Base-by-base conservation (phyloP, 2,329 filamentous ascomycete genomes). In the Thielaviopsis cerberus region DNA sequence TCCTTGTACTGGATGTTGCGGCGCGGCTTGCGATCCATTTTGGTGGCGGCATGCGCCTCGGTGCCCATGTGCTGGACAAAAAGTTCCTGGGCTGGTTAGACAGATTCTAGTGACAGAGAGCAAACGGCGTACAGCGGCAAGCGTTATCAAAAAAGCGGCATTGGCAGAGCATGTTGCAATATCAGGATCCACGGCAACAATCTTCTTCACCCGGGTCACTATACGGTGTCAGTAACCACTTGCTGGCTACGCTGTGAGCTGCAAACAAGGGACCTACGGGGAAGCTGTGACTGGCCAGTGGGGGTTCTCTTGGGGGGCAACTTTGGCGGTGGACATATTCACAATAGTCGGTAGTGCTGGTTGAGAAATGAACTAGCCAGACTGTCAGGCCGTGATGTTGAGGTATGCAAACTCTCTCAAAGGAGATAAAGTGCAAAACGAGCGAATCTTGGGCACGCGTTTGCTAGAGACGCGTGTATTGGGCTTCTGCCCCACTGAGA, bases 191-290 rank as follows among this genome's bases (percentile, higher is more conserved):
- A 88, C 79, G 54, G 82, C 79, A 61, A 98, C 88, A 68, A 98
- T 95, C 73, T 94, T 95, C 73, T 96, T 96, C 60, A 98, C 88
- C 65, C 92, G 82, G 20, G 92, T 87, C 58, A 97, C 92, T 97
- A 62, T 22, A 45, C 55, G 54, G 22, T 8, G 15, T 63, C 3
- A 61, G 57, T 51, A 34, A 26, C n/a, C 1, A 27, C n/a, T n/a
- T n/a, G n/a, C n/a, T n/a, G n/a, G n/a, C n/a, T n/a, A n/a, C n/a
- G n/a, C n/a, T n/a, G n/a, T n/a, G n/a, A n/a, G n/a, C n/a, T n/a
- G n/a, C n/a, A n/a, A n/a, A n/a, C n/a, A n/a, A n/a, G 25, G 50
- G 55, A 75, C 86, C 71, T 75, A 95, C 91, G 75, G 8, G 91
- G 91, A 30, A 97, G 79, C 64, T 88, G 85, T 23, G 86, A 86